Evolutionary conservation across 352 stramenopile species (phyloP), one percentile per base, ranked within the genome.

Genomic region (Globisporangium yorkense): DNA sequence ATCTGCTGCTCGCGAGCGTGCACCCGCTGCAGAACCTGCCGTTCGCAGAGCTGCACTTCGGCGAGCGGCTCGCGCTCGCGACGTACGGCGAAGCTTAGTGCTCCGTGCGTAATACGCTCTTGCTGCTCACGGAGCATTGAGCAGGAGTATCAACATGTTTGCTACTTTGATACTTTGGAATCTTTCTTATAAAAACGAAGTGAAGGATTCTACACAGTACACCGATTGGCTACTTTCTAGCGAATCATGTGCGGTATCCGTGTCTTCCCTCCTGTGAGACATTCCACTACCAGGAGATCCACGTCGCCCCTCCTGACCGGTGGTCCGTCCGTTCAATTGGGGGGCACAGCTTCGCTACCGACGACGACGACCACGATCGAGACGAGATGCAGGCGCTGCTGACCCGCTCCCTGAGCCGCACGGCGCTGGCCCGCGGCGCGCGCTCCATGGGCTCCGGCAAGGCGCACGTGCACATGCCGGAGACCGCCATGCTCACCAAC

Each of bases 401-500:
- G 43, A 57, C 61, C 58, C 57, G 56, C 59, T 46, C 65, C 58
- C 62, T 70, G 15, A 65, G 67, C 62, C 54, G 35, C 41, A 61
- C 70, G 41, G 63, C 80, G 54, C 62, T 61, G 37, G 65, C 67
- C 57, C 74, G 81, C 56, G 59, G 69, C 62, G 56, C 62, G 55
- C 74, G 74, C 64, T 51, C 54, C 65, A 88, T 92, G 65, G 74
- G 76, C 49, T 80, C 58, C 45, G 64, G 73, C 59, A 66, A 71
- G 57, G 45, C 66, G 39, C 77, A 86, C 56, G 71, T 91, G 53
- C 71, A 84, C 65, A 93, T 93, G 80, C 79, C 84, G 0, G 84
- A 94, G 80, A 94, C 82, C 2, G 75, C 84, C 44, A 94, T 94
- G 84, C 62, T 94, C 56, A 92, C 82, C 39, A 90, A 88, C 68